These are phyloP conservation scores for Irpex sp. DNA, from an alignment of 1,284 basidiomycete genomes.

Conservation along the genomic window DNA sequence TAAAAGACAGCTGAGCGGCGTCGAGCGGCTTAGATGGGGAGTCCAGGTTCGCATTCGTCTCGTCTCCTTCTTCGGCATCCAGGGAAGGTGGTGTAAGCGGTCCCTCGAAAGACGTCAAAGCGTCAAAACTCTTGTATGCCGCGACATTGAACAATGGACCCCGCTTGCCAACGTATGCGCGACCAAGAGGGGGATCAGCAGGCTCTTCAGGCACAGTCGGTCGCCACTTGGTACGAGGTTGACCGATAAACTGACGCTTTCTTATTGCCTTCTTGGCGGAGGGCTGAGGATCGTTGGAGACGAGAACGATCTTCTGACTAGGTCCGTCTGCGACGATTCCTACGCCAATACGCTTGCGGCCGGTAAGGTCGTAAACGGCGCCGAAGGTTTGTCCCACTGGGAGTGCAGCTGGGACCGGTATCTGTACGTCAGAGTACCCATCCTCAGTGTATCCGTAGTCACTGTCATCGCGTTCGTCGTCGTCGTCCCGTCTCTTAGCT, in stretches of 20 bases:
- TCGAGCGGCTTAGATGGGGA: neutral
- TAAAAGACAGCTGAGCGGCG: neutral
- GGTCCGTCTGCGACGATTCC: conserved; percentile 18
- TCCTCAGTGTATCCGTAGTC: conserved; percentile 2
- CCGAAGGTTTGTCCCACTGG: conserved; percentile 13
- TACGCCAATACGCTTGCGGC: conserved; percentile 18
- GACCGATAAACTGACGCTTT: neutral
- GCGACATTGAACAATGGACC: neutral
- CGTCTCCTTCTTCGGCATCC: neutral
- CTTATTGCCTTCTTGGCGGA: neutral
- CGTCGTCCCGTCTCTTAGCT: neutral
- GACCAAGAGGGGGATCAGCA: neutral
- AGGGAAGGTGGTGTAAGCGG: neutral
- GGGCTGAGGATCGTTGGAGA: neutral
- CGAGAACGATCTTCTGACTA: conserved; percentile 2
- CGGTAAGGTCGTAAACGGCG: conserved; percentile 19
- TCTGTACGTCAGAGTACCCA: neutral
- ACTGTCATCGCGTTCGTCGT: neutral
- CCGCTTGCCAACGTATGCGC: neutral
- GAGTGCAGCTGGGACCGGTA: conserved; percentile 3
- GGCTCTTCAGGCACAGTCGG: neutral
- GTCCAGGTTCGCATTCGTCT: neutral
- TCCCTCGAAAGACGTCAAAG: neutral
- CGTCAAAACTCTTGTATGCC: neutral
- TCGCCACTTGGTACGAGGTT: neutral